phyloP scores from a whole-genome alignment of 1,139 yeast species.

The Yamadazyma trypodendri region DNA sequence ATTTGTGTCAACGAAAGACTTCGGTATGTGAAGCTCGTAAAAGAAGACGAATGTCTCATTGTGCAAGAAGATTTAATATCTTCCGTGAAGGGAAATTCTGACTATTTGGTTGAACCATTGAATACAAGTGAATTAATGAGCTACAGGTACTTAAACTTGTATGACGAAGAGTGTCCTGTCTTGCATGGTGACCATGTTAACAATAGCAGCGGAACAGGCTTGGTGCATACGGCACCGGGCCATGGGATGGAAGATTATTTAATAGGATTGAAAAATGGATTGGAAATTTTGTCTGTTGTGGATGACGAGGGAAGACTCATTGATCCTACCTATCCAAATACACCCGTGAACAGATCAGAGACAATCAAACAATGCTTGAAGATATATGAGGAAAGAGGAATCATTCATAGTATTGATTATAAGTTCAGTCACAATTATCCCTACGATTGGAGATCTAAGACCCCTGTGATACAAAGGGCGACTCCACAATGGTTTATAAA shows the following conservation, averaged over 20 bases:
- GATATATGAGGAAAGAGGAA: conserved; percentile 39
- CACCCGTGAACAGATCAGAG: conserved; percentile 56
- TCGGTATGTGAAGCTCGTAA: conserved; percentile 52
- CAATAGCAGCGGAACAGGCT: conserved; percentile 82
- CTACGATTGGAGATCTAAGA: conserved; percentile 94
- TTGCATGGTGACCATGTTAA: conserved; percentile 83
- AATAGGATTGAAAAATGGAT: conserved; percentile 56
- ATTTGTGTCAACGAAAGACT: conserved; percentile 66
- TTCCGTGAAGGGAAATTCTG: conserved; percentile 36
- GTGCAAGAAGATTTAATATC: conserved; percentile 49
- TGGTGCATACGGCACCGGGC: conserved; percentile 97
- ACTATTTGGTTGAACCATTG: conserved; percentile 19
- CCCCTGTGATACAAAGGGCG: conserved; percentile 91
- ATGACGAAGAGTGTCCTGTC: conserved; percentile 53
- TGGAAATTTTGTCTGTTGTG: conserved; percentile 73
- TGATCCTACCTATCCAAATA: conserved; percentile 45
- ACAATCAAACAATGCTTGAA: conserved; percentile 40
- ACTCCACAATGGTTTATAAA: conserved; percentile 98
- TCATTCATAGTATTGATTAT: conserved; percentile 50
- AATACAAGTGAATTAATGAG: conserved; percentile 48
- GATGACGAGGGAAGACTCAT: conserved; percentile 69
- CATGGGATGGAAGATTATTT: conserved; percentile 94
- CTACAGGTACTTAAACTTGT: conserved; percentile 52
- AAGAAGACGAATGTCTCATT: conserved; percentile 41
- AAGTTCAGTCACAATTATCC: conserved; percentile 83